Base-by-base conservation (phyloP, 768 basidiomycete genomes). In the Russula ochroleuca region DNA sequence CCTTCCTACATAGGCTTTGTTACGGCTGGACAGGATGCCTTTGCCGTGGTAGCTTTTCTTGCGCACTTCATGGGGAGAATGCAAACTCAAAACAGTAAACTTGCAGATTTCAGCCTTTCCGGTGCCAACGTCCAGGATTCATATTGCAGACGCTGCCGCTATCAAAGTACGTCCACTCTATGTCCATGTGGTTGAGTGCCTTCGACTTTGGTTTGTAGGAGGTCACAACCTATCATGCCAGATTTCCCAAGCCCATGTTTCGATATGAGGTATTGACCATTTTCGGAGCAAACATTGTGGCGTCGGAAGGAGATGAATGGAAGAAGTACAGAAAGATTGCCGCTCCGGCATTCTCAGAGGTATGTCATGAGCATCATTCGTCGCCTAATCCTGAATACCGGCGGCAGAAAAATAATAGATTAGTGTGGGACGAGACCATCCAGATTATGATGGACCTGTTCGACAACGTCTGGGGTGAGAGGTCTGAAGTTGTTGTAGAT, bases 301-400 rank as follows among this genome's bases (percentile, higher is more conserved):
- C 78, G 1, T 81, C 83, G 0, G 86, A 88, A 67, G 83, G 81
- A 25, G 80, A 83, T 3, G 77, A 82, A 64, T 88, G 86, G 86
- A 85, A 85, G 71, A 79, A 80, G 33, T 85, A 85, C 65, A 74
- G 85, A 51, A 85, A 82, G 70, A 79, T 88, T 45, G 75, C 80
- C 17, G 84, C 35, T 35, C 35, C 35, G 6, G 35, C 35, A 35
- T 35, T 35, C 10, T 35, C 35, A 35, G 35, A 35, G 35, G 35
- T 10, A 35, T 35, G 35, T 35, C 10, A 1, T 35, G 10, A 8
- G 9, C 7, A 35, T 6, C 8, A 5, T 40, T 21, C 17, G n/a
- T 57, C 13, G 13, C 31, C 28, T 21, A 45, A 23, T 14, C 14
- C 56, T 52, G n/a, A 53, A 54, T 17, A 8, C 9, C 13, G 9